Evolutionary conservation across 805 yeast genomes (phyloP).

Genomic region (Brettanomyces naardenensis): DNA sequence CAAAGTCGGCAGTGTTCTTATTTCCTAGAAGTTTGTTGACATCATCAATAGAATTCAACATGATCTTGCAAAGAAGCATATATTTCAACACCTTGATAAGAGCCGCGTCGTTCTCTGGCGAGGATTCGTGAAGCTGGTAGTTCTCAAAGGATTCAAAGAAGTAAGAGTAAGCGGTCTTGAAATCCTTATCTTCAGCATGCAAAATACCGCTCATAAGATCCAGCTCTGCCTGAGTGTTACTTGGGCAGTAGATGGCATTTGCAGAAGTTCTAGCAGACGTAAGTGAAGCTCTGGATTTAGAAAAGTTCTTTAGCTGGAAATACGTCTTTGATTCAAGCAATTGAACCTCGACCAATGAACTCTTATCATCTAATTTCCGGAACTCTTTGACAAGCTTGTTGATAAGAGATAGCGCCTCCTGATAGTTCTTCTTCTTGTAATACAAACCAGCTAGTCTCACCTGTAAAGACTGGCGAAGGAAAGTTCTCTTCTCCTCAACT

Average conservation of each 20-base stretch:
- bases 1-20: constrained; percentile 36
- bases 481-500: constrained; percentile 69
- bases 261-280: constrained; percentile 96
- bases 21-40: constrained; percentile 69
- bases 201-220: constrained; percentile 93
- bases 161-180: constrained; percentile 91
- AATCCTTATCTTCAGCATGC: constrained; percentile 95
- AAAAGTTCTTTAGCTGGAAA: constrained; percentile 83
- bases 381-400: constrained; percentile 71
- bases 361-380: constrained; percentile 91
- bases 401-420: constrained; percentile 66
- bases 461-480: constrained; percentile 82
- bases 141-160: constrained; percentile 94
- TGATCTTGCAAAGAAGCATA: constrained; percentile 86
- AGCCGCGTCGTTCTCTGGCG: constrained; percentile 9
- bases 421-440: constrained; percentile 54
- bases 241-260: constrained; percentile 92
- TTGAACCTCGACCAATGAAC: constrained; percentile 92
- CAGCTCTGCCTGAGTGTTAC: constrained; percentile 87
- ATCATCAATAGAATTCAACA: constrained; percentile 83
- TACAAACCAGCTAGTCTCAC: constrained; percentile 73
- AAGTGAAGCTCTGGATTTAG: constrained; percentile 85
- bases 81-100: constrained; percentile 73
- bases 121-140: constrained; percentile 42
- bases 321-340: constrained; percentile 82